These are phyloP conservation scores for Pyrenopolyporus hunteri DNA, from an alignment of 495 filamentous ascomycete genomes.

Conservation along the genomic window DNA sequence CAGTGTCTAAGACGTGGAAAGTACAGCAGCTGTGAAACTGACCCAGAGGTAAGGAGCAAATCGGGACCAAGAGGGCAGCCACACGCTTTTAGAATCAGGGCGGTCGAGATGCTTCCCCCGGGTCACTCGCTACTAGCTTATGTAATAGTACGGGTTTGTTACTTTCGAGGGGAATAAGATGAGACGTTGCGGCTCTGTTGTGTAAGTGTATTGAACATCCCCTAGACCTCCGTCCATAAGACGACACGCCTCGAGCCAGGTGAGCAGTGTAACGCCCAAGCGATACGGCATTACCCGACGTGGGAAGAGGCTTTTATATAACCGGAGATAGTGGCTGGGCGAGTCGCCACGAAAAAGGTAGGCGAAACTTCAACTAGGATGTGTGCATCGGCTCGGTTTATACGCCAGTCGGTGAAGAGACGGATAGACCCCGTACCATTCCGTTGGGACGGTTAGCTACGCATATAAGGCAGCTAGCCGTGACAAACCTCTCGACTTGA, in stretches of 20 bases:
- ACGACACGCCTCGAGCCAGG: neutral
- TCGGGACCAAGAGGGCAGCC: neutral
- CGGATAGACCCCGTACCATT: too few relatives aligned
- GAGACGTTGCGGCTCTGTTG: neutral
- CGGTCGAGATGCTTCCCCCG: neutral
- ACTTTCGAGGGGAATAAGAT: neutral
- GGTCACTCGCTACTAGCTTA: neutral
- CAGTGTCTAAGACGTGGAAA: neutral
- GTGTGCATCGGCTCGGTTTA: neutral
- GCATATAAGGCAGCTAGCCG: too few relatives aligned
- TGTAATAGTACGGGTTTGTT: neutral
- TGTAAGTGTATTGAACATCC: neutral
- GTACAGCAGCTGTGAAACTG: neutral
- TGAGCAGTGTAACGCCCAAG: neutral
- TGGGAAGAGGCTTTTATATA: too few relatives aligned
- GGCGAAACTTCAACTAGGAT: neutral
- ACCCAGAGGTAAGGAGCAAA: too few relatives aligned
- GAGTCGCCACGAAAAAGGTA: neutral
- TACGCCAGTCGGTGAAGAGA: too few relatives aligned
- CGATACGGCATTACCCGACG: neutral
- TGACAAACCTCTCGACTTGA: neutral
- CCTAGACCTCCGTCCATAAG: neutral
- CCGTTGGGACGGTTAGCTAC: neutral
- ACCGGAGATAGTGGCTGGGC: too few relatives aligned
- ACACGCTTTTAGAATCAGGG: neutral